Evolutionary conservation across 257 asterid species (phyloP).

Genomic region (Primulina eburnea): DNA sequence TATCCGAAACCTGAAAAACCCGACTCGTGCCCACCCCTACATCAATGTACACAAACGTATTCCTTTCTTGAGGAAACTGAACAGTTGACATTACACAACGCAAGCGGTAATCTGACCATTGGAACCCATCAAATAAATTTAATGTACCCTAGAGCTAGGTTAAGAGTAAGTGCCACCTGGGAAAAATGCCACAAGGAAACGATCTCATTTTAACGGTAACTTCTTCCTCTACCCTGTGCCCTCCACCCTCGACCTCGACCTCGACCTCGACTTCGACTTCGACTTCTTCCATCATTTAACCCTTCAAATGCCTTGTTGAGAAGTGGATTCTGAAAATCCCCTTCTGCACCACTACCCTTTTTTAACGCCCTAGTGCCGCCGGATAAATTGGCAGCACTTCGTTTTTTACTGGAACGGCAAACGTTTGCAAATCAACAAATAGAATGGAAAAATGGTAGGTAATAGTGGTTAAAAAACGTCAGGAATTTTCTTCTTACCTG

Average conservation of each 20-base stretch:
- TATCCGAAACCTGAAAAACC: no score
- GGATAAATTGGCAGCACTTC: constrained; percentile 48
- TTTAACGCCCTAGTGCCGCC: constrained; percentile 39
- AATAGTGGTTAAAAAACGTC: not conserved
- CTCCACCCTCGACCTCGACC: constrained; percentile 66
- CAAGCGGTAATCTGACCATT: not conserved
- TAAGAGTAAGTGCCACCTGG: not conserved
- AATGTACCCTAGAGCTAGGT: not conserved
- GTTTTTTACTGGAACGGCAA: constrained; percentile 55
- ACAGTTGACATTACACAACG: not conserved
- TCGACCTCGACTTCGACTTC: constrained; percentile 34
- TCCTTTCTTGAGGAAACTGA: no score
- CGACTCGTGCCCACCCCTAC: no score
- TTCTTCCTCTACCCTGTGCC: constrained; percentile 56
- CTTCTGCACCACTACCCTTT: constrained; percentile 70
- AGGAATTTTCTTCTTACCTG: constrained; percentile 39
- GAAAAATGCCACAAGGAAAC: not conserved
- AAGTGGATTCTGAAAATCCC: constrained; percentile 56
- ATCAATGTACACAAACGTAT: no score
- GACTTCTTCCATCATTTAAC: constrained; percentile 34
- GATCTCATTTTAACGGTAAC: constrained; percentile 33
- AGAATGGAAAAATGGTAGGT: not conserved
- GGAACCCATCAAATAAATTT: not conserved
- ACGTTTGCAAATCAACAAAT: not conserved
- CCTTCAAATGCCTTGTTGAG: constrained; percentile 75